Evolutionary conservation across 1,284 basidiomycete genomes (phyloP), one percentile per base, ranked within the genome.

Genomic region (Cryptococcus sp.): DNA sequence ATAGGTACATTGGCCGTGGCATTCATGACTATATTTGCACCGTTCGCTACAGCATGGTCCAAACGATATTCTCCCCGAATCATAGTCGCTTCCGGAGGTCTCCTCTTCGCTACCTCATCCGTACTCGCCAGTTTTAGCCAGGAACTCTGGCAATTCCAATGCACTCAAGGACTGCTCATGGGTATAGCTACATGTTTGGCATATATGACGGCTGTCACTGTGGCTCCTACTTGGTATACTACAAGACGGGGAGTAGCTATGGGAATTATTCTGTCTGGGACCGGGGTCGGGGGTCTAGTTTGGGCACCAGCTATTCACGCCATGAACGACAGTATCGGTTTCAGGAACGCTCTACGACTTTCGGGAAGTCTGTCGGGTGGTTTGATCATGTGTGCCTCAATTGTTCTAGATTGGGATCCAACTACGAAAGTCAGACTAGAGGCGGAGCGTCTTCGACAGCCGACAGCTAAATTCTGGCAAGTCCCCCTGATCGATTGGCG

Each of bases 261-360:
- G 60, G 67, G 67, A 22, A 61, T 67, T 41, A 59, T 66, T 16
- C 59, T 67, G 3, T 52, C 57, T 18, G 67, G 67, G 2, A 69
- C 67, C 1, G 67, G 67, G 1, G 46, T 67, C 13, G 67, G 67
- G 4, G 67, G 67, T 0, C 49, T 68, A 10, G 62, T 62, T 1
- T 68, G 59, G 59, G 52, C 61, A 22, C 66, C 64, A 4, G 56
- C 49, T 1, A 56, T 65, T 22, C 55, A 57, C 14, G 54, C 63
- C n/a, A 50, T 66, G 31, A 63, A 56, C 46, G 43, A 43, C 2
- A 2, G n/a, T 9, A 18, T 64, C 7, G 66, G 66, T 3, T 68
- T 56, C 46, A 53, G 62, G 21, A 62, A 57, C 36, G 46, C 55
- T 3, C 48, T 66, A 7, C 56, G 66, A 9, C 55, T 68, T 28